A percentile compares a stretch with the other conserved stretches of the same genome.
Evolutionary conservation across 805 yeast species (phyloP).

Genomic region (Priceomyces fermenticarens): DNA sequence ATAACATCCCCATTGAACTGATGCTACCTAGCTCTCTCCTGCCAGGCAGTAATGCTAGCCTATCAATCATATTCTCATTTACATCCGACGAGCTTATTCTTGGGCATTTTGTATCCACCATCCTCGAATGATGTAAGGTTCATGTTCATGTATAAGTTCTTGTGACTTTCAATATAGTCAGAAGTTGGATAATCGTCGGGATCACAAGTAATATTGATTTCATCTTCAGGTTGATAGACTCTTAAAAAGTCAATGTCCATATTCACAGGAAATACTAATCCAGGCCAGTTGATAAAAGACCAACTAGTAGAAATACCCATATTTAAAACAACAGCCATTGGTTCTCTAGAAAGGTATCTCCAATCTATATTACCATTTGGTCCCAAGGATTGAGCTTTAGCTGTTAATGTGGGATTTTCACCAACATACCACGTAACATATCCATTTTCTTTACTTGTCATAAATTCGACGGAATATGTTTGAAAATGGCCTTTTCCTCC

Average conservation of each 20-base stretch:
- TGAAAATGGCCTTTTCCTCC: constrained; percentile 61
- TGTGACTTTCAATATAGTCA: constrained; percentile 74
- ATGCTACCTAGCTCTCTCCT: no score
- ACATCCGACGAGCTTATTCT: constrained; percentile 28
- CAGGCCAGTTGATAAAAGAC: constrained; percentile 36
- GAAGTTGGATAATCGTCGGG: constrained; percentile 82
- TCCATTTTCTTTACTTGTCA: constrained; percentile 14
- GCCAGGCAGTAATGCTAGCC: no score
- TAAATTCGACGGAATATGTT: constrained; percentile 49
- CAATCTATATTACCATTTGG: constrained; percentile 39
- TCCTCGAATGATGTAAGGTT: constrained; percentile 72
- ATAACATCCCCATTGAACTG: no score
- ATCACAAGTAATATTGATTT: constrained; percentile 71
- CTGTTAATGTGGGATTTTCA: constrained; percentile 37
- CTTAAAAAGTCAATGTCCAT: constrained; percentile 39
- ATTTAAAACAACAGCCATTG: constrained; percentile 38
- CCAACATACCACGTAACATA: constrained; percentile 10
- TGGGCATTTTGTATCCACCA: constrained; percentile 62
- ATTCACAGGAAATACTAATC: constrained; percentile 31
- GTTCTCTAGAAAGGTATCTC: constrained; percentile 34
- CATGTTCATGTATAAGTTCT: constrained; percentile 61
- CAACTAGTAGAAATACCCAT: constrained; percentile 40
- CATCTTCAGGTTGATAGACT: constrained; percentile 74
- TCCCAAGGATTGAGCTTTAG: constrained; percentile 42
- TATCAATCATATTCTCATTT: neutral